These are phyloP conservation scores for Bruguiera sexangula DNA, from an alignment of 345 rosid species.

Conservation along the genomic window DNA sequence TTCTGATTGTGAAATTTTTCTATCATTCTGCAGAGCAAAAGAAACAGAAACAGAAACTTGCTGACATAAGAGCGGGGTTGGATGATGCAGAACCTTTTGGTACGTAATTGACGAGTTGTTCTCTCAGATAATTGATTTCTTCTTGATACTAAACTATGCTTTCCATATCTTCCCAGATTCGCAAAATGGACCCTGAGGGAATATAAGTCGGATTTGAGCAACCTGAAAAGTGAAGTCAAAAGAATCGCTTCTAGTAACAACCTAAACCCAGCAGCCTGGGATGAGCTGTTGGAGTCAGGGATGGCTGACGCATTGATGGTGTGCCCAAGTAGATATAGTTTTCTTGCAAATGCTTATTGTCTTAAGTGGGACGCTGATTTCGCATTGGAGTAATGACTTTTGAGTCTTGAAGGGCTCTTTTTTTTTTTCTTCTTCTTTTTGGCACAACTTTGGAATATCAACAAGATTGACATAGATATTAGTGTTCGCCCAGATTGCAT, in stretches of 20 bases:
- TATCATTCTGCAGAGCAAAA: constrained; percentile 25
- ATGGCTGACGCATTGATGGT: constrained; percentile 28
- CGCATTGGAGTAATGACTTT: neutral
- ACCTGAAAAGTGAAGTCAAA: constrained; percentile 29
- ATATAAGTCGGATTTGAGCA: constrained; percentile 33
- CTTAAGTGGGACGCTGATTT: neutral
- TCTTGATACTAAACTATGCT: neutral
- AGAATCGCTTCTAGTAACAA: constrained; percentile 20
- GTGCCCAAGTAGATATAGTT: neutral
- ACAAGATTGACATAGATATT: neutral
- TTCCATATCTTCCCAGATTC: constrained; percentile 14
- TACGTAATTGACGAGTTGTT: neutral
- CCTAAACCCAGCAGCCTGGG: constrained; percentile 23
- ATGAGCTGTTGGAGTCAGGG: constrained; percentile 31
- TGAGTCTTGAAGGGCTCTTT: neutral
- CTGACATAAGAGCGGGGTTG: constrained; percentile 23
- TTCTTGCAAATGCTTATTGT: neutral
- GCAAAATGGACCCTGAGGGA: constrained; percentile 37
- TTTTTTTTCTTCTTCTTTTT: neutral
- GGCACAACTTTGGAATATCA: neutral
- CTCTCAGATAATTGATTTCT: neutral
- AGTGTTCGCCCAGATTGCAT: too few relatives aligned
- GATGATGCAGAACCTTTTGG: constrained; percentile 33
- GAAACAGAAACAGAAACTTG: constrained; percentile 32
- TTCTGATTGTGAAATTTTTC: neutral